Evolutionary conservation across 2,329 filamentous ascomycete species (phyloP).

Genomic region (Ustilaginoidea virens): DNA sequence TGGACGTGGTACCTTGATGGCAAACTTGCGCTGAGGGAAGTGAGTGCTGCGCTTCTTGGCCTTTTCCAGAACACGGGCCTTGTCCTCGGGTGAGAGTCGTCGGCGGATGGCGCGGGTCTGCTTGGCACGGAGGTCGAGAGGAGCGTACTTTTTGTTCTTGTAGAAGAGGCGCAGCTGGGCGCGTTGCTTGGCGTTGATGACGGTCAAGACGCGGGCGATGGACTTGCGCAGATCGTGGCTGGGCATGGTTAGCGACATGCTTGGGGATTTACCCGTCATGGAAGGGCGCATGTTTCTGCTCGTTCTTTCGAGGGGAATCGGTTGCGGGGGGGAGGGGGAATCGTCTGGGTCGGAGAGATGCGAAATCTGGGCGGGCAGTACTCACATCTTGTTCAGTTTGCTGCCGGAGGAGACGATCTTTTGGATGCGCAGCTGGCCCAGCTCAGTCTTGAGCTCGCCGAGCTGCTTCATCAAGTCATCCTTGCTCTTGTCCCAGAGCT

Average conservation of each 20-base stretch:
- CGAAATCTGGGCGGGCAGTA: slow-evolving; percentile 2
- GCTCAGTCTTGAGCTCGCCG: slow-evolving; percentile 88
- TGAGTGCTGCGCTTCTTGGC: slow-evolving; percentile 90
- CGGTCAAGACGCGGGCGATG: slow-evolving; percentile 94
- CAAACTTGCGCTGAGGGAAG: slow-evolving; percentile 98
- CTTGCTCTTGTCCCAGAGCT: slow-evolving; percentile 99
- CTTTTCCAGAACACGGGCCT: slow-evolving; percentile 73
- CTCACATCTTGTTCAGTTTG: slow-evolving; percentile 97
- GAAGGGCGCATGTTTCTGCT: not conserved
- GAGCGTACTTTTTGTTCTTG: slow-evolving; percentile 99
- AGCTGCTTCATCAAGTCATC: slow-evolving; percentile 94
- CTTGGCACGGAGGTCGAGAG: slow-evolving; percentile 96
- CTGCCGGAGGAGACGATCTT: slow-evolving; percentile 92
- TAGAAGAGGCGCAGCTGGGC: slow-evolving; percentile 97
- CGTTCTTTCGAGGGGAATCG: not conserved
- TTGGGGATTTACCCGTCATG: slow-evolving; percentile 3
- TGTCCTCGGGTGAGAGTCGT: slow-evolving; percentile 84
- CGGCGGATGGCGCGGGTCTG: slow-evolving; percentile 96
- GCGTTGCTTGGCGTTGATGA: slow-evolving; percentile 99
- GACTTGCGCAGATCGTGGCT: slow-evolving; percentile 99
- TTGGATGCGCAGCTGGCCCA: slow-evolving; percentile 92
- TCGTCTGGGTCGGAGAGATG: no score
- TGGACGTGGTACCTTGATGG: slow-evolving; percentile 75
- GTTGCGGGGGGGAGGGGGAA: no score
- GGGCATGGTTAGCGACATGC: not conserved